Conservation (phyloP, 306 rosid genomes). For the Betula pendula region DNA sequence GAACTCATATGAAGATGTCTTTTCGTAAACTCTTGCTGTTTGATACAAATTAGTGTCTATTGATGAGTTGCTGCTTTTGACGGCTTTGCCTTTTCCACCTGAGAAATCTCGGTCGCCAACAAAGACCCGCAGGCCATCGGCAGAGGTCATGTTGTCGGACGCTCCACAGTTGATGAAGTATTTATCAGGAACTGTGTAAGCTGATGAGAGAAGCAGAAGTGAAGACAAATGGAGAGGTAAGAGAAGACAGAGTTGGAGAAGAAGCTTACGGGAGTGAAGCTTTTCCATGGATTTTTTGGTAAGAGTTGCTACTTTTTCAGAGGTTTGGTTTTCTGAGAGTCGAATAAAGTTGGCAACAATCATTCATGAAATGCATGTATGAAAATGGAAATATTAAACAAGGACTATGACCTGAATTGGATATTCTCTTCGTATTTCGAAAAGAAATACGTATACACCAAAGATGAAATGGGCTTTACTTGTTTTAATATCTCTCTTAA, state of each 20-base stretch:
- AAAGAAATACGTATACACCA: not conserved
- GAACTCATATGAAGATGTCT: slow-evolving; percentile 14
- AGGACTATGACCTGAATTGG: not conserved
- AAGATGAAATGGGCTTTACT: too few species aligned
- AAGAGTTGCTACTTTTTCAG: not conserved
- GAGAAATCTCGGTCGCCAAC: slow-evolving; percentile 10
- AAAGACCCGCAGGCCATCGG: not conserved
- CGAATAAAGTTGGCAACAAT: not conserved
- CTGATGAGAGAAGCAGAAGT: slow-evolving; percentile 3
- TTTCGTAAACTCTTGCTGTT: slow-evolving; percentile 32
- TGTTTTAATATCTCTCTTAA: too few species aligned
- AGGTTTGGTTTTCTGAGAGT: not conserved
- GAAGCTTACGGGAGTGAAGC: not conserved
- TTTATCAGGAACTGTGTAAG: not conserved
- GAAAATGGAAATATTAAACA: not conserved
- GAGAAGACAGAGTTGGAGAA: slow-evolving; percentile 5
- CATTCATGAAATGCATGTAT: too few species aligned
- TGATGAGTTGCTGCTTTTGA: not conserved
- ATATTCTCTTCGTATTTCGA: not conserved
- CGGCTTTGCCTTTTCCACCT: not conserved
- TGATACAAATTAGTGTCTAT: slow-evolving; percentile 19
- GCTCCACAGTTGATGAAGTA: slow-evolving; percentile 56
- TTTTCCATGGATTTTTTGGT: not conserved
- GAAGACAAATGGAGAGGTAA: slow-evolving; percentile 33
- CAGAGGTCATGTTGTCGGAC: not conserved